These are phyloP conservation scores for Cryptococcus amylolentus DNA, from an alignment of 1,284 basidiomycete genomes.

Conservation along the genomic window DNA sequence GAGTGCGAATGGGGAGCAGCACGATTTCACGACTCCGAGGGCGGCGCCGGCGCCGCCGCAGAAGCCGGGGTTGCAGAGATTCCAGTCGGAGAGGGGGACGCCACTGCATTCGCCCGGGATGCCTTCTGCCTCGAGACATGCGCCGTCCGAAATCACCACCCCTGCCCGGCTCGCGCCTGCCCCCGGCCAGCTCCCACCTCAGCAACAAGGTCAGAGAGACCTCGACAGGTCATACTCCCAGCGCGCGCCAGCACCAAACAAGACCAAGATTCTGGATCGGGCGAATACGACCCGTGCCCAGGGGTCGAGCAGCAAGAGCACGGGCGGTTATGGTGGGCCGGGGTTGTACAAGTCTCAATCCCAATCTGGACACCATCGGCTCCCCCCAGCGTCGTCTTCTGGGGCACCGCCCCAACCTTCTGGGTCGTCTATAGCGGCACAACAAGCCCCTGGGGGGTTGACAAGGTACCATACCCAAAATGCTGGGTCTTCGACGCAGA, in stretches of 20 bases:
- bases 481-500: slow-evolving; percentile 17
- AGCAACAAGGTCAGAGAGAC: slow-evolving; percentile 15
- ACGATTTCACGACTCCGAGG: slow-evolving; percentile 35
- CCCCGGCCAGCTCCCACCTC: slow-evolving; percentile 9
- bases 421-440: slow-evolving; percentile 6
- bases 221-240: slow-evolving; percentile 49
- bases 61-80: slow-evolving; percentile 10
- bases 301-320: slow-evolving; percentile 21
- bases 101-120: slow-evolving; percentile 24
- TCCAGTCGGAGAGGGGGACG: slow-evolving; percentile 28
- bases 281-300: slow-evolving; percentile 52
- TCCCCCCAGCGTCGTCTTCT: background rate
- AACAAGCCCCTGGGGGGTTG: slow-evolving; percentile 16
- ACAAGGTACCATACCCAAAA: slow-evolving; percentile 39
- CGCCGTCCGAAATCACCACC: slow-evolving; percentile 24
- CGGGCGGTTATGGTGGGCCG: slow-evolving; percentile 16
- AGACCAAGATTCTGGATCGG: slow-evolving; percentile 41
- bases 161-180: slow-evolving; percentile 15
- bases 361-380: slow-evolving; percentile 27
- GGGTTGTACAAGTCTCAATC: slow-evolving; percentile 41
- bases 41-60: slow-evolving; percentile 37
- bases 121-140: slow-evolving; percentile 10
- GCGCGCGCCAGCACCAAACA: slow-evolving; percentile 30
- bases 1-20: slow-evolving; percentile 15
- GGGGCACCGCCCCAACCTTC: slow-evolving; percentile 28